Conservation (phyloP, 768 basidiomycete genomes). For the Lentinula detonsa region DNA sequence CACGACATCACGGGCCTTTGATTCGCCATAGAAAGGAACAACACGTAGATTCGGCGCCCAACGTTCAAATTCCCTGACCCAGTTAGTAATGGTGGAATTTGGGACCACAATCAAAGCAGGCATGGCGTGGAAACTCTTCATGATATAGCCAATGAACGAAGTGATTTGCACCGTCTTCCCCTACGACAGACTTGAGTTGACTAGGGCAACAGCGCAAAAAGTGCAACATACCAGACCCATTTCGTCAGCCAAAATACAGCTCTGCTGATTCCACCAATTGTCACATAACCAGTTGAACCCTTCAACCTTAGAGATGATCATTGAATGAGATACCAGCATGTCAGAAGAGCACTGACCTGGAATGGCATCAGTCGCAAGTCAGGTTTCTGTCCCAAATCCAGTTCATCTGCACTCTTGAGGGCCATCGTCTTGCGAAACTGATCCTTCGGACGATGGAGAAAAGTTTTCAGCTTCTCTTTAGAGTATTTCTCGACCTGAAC, state of each 20-base stretch:
- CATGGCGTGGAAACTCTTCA: slow-evolving; percentile 48
- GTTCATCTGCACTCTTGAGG: slow-evolving; percentile 47
- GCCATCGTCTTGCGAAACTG: slow-evolving; percentile 41
- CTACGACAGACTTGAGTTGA: slow-evolving; percentile 26
- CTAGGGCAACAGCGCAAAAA: background rate
- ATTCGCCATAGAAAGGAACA: slow-evolving; percentile 83
- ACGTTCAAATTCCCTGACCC: slow-evolving; percentile 90
- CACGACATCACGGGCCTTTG: slow-evolving; percentile 73
- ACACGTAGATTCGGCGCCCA: slow-evolving; percentile 75
- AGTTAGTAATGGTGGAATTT: slow-evolving; percentile 92
- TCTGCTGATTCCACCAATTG: slow-evolving; percentile 84
- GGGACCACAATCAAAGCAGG: slow-evolving; percentile 92
- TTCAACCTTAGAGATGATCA: slow-evolving; percentile 42
- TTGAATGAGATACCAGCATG: background rate
- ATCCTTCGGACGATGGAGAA: slow-evolving; percentile 51
- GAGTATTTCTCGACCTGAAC: slow-evolving; percentile 54
- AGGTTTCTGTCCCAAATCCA: slow-evolving; percentile 60
- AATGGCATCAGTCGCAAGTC: slow-evolving; percentile 79
- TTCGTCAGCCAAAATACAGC: slow-evolving; percentile 92
- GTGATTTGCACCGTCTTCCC: slow-evolving; percentile 93
- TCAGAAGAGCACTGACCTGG: slow-evolving; percentile 46
- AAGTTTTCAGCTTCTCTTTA: slow-evolving; percentile 30
- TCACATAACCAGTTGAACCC: slow-evolving; percentile 82
- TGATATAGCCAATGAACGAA: slow-evolving; percentile 70
- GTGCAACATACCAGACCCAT: slow-evolving; percentile 75